Conservation (phyloP, 1,139 yeast species). For the Hansenula lynferdii region DNA sequence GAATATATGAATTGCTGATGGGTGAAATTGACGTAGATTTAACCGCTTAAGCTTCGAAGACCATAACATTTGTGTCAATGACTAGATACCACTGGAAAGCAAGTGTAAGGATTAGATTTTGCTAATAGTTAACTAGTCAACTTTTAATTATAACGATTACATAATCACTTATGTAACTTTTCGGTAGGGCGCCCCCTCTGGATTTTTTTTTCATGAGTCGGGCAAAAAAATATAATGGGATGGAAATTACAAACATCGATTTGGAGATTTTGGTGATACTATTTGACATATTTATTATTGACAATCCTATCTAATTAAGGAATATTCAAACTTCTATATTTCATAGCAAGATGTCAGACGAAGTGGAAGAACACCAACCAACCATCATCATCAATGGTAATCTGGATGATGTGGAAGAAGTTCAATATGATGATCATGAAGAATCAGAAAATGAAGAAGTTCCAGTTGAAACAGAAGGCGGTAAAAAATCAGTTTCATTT, state of each 20-base stretch:
- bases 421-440: conserved; percentile 31
- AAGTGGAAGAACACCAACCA: conserved; percentile 81
- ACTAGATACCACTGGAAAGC: too few relatives aligned
- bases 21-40: too few relatives aligned
- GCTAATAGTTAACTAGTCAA: too few relatives aligned
- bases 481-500: conserved; percentile 79
- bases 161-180: not conserved
- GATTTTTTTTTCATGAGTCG: not conserved
- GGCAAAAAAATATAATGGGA: not conserved
- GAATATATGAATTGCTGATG: too few relatives aligned
- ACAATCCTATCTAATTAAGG: not conserved
- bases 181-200: too few relatives aligned
- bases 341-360: conserved; percentile 39
- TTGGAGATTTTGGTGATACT: too few relatives aligned
- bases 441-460: conserved; percentile 28
- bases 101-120: too few relatives aligned
- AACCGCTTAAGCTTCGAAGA: too few relatives aligned
- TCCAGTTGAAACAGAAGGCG: conserved; percentile 33
- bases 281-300: too few relatives aligned
- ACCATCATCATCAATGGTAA: conserved; percentile 80
- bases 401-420: conserved; percentile 45
- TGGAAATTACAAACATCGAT: too few relatives aligned
- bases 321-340: not conserved
- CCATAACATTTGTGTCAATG: too few relatives aligned
- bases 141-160: not conserved